These are phyloP conservation scores for Fraxinus ornus DNA, from an alignment of 305 asterid species.

Conservation along the genomic window DNA sequence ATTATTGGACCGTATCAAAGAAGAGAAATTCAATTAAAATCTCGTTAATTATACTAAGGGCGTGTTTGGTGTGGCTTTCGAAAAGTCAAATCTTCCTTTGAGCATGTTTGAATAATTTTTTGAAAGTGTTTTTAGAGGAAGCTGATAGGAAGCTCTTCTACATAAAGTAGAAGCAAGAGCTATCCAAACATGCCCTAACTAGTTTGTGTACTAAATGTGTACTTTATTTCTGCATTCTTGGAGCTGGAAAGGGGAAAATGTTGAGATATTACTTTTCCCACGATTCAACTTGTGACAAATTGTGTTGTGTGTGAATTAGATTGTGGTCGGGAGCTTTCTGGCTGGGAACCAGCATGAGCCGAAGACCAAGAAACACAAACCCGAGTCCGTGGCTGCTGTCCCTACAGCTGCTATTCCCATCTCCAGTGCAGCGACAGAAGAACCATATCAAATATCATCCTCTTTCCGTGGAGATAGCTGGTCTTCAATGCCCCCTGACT, in stretches of 20 bases:
- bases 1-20: background rate
- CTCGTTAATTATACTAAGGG: background rate
- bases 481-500: constrained; percentile 53
- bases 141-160: background rate
- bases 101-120: background rate
- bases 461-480: constrained; percentile 59
- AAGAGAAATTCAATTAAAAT: background rate
- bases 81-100: background rate
- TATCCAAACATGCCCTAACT: background rate
- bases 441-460: constrained; percentile 40
- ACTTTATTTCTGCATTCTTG: background rate
- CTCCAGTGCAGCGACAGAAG: constrained; percentile 46
- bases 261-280: background rate
- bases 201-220: background rate
- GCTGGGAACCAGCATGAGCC: constrained; percentile 68
- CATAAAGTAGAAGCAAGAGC: background rate
- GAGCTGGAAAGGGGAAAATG: background rate
- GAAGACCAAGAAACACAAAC: constrained; percentile 55
- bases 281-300: background rate
- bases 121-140: background rate
- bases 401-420: constrained; percentile 45
- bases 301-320: constrained; percentile 33
- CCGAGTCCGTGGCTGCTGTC: constrained; percentile 32
- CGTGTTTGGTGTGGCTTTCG: background rate
- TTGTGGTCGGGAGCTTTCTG: constrained; percentile 73